A percentile compares a stretch with the other conserved stretches of the same genome.
These are phyloP conservation scores for Arctostaphylos glauca DNA, from an alignment of 148 eudicot genomes.

Conservation along the genomic window DNA sequence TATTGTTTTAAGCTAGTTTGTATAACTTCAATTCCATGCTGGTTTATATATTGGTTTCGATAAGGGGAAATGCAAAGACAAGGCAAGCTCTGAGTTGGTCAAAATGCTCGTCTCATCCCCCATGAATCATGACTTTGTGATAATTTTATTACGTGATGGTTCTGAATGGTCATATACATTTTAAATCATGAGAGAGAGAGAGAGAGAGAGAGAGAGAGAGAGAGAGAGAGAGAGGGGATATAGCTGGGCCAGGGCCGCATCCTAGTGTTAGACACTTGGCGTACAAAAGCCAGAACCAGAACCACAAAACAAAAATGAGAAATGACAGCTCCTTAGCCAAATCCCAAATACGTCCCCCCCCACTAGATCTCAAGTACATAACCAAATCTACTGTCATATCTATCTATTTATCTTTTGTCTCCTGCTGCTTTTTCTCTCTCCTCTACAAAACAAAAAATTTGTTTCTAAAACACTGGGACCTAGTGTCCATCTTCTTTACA, in stretches of 20 bases:
- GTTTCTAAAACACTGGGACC: no score
- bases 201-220: conserved; percentile 7
- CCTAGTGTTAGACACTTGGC: conserved; percentile 28
- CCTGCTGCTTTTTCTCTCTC: not conserved
- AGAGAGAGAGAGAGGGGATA: conserved; percentile 9
- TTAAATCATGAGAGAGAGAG: not conserved
- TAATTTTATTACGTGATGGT: not conserved
- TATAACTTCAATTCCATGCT: not conserved
- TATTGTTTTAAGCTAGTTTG: not conserved
- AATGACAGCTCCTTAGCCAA: conserved; percentile 23
- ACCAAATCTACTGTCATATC: not conserved
- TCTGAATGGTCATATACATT: not conserved
- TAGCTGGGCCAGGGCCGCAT: conserved; percentile 22
- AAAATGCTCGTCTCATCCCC: not conserved
- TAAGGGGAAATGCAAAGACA: not conserved
- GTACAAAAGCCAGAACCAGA: conserved; percentile 17
- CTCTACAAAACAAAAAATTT: not conserved
- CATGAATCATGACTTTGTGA: not conserved
- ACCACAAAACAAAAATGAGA: not conserved
- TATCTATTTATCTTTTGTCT: not conserved
- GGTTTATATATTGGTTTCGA: not conserved
- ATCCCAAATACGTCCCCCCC: not conserved
- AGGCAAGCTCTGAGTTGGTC: conserved; percentile 13
- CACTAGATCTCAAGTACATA: not conserved
- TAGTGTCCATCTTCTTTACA: no score